Evolutionary conservation across 345 rosid genomes (phyloP), one percentile per base, ranked within the genome.

Genomic region (Acer campestre): DNA sequence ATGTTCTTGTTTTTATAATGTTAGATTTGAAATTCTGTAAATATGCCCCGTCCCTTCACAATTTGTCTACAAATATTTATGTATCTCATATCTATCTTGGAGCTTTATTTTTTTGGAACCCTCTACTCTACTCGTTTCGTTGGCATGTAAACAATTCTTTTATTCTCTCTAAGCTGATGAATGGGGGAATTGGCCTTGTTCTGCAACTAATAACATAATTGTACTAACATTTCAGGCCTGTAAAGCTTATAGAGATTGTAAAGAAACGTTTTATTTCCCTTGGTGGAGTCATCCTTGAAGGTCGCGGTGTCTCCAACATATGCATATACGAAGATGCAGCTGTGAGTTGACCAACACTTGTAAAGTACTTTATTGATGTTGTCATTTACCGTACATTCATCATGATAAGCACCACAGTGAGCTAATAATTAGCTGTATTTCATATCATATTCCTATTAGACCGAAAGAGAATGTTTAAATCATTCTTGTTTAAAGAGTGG

Each of bases 281-380:
- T 71, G 97, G 97, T 55, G 99, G 98, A 71, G 89, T 90, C 77
- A 88, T 95, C 83, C 83, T 93, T 38, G 99, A 95, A 77, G 91
- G 89, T 73, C 86, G 83, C 89, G 84, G 94, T 18, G 90, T 91
- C 44, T 89, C 95, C 51, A 80, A 80, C 78, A 87, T 95, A 42
- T 40, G 85, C 61, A 69, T 92, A 46, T 92, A 87, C 59, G 85
- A 91, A 61, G 96, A 95, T 81, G 84, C 91, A 79, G 93, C 98
- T 22, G 99, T 89, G 80, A 89, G 95, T 90, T 75, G 29, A 27
- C 64, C 12, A 31, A 53, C 31, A 23, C 70, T 65, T 59, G 20
- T 13, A 5, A 58, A 80, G 66, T 67, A 42, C 12, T 76, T 18
- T 62, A 25, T 67, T 72, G 51, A 18, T 46, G 53, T 78, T 44